phyloP scores from a whole-genome alignment of 2,329 filamentous ascomycete genomes.

The Penicillium sp. region DNA sequence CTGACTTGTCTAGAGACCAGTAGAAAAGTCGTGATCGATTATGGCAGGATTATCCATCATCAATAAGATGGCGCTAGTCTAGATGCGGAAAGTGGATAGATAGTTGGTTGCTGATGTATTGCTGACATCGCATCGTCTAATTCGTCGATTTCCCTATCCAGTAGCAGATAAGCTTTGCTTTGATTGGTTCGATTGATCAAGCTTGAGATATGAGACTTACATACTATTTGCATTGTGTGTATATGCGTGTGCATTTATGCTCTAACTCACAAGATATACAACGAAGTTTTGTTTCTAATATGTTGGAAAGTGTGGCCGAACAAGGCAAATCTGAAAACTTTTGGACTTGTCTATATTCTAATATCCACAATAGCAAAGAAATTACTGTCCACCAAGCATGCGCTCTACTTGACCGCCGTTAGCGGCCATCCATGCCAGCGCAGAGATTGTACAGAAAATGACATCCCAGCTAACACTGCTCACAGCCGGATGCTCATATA shows the following conservation, averaged over 20 bases:
- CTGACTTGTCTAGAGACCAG: constrained; percentile 6
- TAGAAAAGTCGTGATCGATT: constrained; percentile 12
- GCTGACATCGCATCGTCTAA: constrained; percentile 3
- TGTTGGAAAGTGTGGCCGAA: too few species aligned
- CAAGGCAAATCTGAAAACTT: too few species aligned
- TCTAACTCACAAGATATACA: too few species aligned
- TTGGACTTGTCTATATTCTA: not conserved
- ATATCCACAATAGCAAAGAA: too few species aligned
- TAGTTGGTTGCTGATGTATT: constrained; percentile 4
- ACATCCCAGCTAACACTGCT: constrained; percentile 55
- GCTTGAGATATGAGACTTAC: too few species aligned
- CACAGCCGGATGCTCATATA: constrained; percentile 54
- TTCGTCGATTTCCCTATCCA: too few species aligned
- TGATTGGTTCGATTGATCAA: too few species aligned
- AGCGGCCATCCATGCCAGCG: constrained; percentile 6
- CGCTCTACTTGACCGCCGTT: constrained; percentile 3
- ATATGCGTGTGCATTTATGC: too few species aligned
- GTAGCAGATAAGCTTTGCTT: too few species aligned
- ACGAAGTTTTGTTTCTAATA: too few species aligned
- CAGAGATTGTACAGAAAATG: constrained; percentile 43
- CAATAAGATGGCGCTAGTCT: constrained; percentile 9
- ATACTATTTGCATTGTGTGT: too few species aligned
- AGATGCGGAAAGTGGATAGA: not conserved
- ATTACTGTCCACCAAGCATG: constrained; percentile 10
- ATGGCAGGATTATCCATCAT: constrained; percentile 21